phyloP scores from a whole-genome alignment of 1,284 basidiomycete genomes.

The Pterulicium gracile region DNA sequence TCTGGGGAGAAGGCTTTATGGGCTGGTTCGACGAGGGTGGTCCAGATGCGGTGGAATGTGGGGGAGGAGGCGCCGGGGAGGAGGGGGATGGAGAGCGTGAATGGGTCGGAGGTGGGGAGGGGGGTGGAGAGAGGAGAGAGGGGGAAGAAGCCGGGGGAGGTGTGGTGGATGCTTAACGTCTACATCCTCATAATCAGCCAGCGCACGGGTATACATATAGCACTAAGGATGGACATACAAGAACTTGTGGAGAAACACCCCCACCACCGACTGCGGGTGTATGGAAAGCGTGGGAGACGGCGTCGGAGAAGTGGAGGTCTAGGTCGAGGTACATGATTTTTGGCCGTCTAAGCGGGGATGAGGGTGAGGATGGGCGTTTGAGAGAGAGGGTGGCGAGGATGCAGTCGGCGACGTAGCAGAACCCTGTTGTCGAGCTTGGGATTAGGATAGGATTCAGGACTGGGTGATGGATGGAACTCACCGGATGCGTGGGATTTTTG shows the following conservation, averaged over 20 bases:
- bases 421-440: too few relatives aligned
- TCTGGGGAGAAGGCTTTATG: conserved; percentile 62
- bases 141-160: conserved; percentile 79
- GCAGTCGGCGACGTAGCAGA: conserved; percentile 90
- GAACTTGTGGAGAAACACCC: conserved; percentile 54
- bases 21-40: conserved; percentile 44
- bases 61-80: conserved; percentile 47
- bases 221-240: conserved; percentile 36
- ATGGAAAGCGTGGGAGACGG: conserved; percentile 71
- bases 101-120: conserved; percentile 39
- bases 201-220: too few relatives aligned
- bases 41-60: conserved; percentile 59
- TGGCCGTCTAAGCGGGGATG: conserved; percentile 28
- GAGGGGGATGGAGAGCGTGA: conserved; percentile 70
- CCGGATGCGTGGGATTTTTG: conserved; percentile 56
- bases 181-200: too few relatives aligned
- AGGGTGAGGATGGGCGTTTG: conserved; percentile 23
- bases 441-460: too few relatives aligned
- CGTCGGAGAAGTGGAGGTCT: conserved; percentile 89
- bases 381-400: conserved; percentile 67
- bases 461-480: too few relatives aligned
- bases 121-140: conserved; percentile 42
- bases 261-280: too few relatives aligned
- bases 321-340: conserved; percentile 86
- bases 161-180: conserved; percentile 81